These are phyloP conservation scores for Fusarium falciforme DNA, from an alignment of 2,329 filamentous ascomycete species.

Conservation along the genomic window DNA sequence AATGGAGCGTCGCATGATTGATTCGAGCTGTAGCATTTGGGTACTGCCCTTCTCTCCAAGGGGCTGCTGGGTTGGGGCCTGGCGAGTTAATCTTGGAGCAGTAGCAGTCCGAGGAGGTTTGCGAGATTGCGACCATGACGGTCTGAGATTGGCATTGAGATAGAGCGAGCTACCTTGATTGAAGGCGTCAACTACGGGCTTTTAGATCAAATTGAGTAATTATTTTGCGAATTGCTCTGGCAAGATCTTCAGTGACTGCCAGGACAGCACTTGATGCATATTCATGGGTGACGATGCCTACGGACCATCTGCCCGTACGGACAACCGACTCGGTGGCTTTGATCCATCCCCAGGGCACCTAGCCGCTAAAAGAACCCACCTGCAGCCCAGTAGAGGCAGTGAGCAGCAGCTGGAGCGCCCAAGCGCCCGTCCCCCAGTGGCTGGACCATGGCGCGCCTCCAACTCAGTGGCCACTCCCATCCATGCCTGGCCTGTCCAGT, in stretches of 20 bases:
- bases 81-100: neutral
- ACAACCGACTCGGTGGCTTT: slow-evolving; percentile 1
- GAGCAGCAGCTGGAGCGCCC: slow-evolving; percentile 32
- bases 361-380: slow-evolving; percentile 19
- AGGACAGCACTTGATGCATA: neutral
- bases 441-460: slow-evolving; percentile 27
- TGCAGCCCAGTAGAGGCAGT: slow-evolving; percentile 33
- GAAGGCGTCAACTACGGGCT: neutral
- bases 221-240: neutral
- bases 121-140: slow-evolving; percentile 18
- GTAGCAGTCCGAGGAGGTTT: neutral
- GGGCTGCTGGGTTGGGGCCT: neutral
- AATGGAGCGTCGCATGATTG: slow-evolving; percentile 38
- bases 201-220: neutral
- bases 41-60: neutral
- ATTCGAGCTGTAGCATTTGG: slow-evolving; percentile 9
- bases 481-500: neutral
- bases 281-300: neutral
- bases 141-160: neutral
- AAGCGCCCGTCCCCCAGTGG: slow-evolving; percentile 32
- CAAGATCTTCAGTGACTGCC: neutral
- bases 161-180: neutral
- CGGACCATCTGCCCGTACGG: neutral
- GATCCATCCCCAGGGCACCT: slow-evolving; percentile 20
- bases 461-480: slow-evolving; percentile 27